Base-by-base conservation (phyloP, 2,329 filamentous ascomycete genomes). In the Trichoderma atroviride region DNA sequence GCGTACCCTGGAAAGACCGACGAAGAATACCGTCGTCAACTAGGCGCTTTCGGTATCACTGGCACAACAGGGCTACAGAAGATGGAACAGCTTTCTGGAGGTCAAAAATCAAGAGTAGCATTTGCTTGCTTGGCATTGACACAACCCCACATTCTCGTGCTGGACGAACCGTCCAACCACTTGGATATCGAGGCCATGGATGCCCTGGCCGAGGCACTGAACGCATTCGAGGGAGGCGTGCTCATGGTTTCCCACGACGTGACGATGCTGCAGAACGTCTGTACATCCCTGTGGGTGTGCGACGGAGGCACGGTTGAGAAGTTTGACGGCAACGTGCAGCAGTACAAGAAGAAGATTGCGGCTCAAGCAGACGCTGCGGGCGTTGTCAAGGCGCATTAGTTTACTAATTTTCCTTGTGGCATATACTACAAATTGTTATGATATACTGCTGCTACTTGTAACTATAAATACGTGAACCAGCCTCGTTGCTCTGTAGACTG, bases 171-270 rank as follows among this genome's bases (percentile, higher is more conserved):
- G 79, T 97, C 93, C 73, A 99, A 99, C 84, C 96, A 99, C 81
- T 85, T 99, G 76, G 96, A 99, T 88, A 98, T 99, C 75, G 96
- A 99, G 81, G 96, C 96, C 73, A 97, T 99, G 96, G 96, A 99
- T 80, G 95, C 96, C 13, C 85, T 99, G 64, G 91, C 93, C 5
- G 89, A 91, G 35, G 96, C 96, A 19, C 84, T 99, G 74, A 87
- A 89, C 74, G 88, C 90, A 73, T 99, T 98, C 83, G 88, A 97
- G 82, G 96, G 96, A 71, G 96, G 96, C 79, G 94, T 99, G 68
- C 84, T 99, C 76, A 98, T 99, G 94, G 96, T 99, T 69, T 97
- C 92, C 77, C 96, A 99, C 91, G 96, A 99, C 79, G 96, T 99
- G 66, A 98, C 96, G 0, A 97, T 99, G 93, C 81, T 99, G 80